Conservation (phyloP, 345 rosid genomes). For the Psidium friedrichsthalianum region DNA sequence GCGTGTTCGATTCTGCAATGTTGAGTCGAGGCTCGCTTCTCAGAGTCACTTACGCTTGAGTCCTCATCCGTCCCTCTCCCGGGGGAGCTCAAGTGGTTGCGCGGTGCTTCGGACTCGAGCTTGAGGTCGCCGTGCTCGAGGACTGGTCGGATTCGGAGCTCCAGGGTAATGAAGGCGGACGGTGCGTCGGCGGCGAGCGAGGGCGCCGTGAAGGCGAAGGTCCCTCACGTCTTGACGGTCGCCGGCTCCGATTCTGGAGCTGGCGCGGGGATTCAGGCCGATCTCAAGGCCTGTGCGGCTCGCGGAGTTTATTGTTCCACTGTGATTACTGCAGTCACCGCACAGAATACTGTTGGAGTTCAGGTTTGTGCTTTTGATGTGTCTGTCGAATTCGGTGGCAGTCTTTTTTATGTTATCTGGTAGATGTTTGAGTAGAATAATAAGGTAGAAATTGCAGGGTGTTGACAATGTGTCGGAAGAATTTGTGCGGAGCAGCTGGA, state of each 20-base stretch:
- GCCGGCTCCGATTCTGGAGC: constrained; percentile 96
- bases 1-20: not conserved
- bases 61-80: not conserved
- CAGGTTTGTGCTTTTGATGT: constrained; percentile 25
- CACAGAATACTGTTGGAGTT: constrained; percentile 85
- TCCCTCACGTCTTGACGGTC: constrained; percentile 68
- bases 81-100: not conserved
- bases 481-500: constrained; percentile 65
- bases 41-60: not conserved
- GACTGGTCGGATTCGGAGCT: not conserved
- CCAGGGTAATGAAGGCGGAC: constrained; percentile 11
- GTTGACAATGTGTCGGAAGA: constrained; percentile 37
- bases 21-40: not conserved
- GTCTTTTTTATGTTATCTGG: not conserved
- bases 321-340: constrained; percentile 81
- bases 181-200: not conserved
- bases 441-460: constrained; percentile 13
- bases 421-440: not conserved
- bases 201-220: constrained; percentile 7
- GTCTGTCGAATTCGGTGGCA: not conserved
- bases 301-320: constrained; percentile 89
- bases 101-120: not conserved
- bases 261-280: constrained; percentile 97
- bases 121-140: not conserved
- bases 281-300: constrained; percentile 84